A percentile compares a stretch with the other conserved stretches of the same genome.
These are phyloP conservation scores for Zygosaccharomyces gambellarensis DNA, from an alignment of 805 yeast species.

Conservation along the genomic window DNA sequence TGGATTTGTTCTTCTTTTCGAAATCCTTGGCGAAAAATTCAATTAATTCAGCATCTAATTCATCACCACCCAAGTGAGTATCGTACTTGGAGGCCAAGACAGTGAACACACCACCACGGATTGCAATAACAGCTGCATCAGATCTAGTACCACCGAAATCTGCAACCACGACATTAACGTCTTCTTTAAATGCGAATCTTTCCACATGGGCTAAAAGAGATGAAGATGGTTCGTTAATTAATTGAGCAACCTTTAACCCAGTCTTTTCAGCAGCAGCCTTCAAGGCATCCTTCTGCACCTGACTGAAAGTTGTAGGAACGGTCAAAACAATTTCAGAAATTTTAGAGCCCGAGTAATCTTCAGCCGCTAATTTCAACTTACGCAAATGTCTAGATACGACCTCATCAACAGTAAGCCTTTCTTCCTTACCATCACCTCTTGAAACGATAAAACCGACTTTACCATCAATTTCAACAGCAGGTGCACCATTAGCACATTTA, in stretches of 20 bases:
- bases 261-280: slow-evolving; percentile 59
- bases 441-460: slow-evolving; percentile 60
- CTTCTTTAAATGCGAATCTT: slow-evolving; percentile 41
- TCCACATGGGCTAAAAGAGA: slow-evolving; percentile 75
- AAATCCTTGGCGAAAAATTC: slow-evolving; percentile 91
- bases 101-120: slow-evolving; percentile 91
- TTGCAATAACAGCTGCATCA: slow-evolving; percentile 90
- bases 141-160: slow-evolving; percentile 96
- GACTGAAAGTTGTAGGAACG: slow-evolving; percentile 84
- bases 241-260: slow-evolving; percentile 76
- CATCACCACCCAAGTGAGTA: slow-evolving; percentile 79
- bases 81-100: slow-evolving; percentile 81
- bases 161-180: slow-evolving; percentile 61
- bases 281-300: slow-evolving; percentile 63
- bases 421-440: slow-evolving; percentile 44
- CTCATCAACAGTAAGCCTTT: slow-evolving; percentile 66
- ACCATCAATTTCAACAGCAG: slow-evolving; percentile 45
- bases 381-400: slow-evolving; percentile 77
- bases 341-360: slow-evolving; percentile 78
- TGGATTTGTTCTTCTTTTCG: slow-evolving; percentile 75
- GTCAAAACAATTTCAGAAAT: slow-evolving; percentile 83
- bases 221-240: slow-evolving; percentile 88
- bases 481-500: slow-evolving; percentile 53
- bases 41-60: slow-evolving; percentile 72
- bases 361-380: slow-evolving; percentile 82